These are phyloP conservation scores for Claviceps cyperi DNA, from an alignment of 2,329 filamentous ascomycete genomes.

Conservation along the genomic window DNA sequence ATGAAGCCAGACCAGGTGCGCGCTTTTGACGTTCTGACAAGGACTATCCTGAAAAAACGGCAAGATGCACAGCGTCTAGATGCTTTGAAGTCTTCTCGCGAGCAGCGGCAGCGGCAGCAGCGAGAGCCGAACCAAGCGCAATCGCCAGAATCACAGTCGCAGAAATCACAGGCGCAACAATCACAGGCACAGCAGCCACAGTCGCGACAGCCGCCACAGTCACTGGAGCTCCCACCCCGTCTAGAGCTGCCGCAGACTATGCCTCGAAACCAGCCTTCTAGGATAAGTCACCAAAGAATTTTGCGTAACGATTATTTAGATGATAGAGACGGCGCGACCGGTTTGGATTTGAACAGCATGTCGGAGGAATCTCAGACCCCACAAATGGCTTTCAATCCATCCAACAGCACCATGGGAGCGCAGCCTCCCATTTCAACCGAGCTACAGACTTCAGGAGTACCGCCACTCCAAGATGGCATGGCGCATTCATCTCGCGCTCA, in stretches of 20 bases:
- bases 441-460: too few relatives aligned
- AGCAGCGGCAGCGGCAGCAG: neutral
- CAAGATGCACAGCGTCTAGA: constrained; percentile 50
- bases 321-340: constrained; percentile 10
- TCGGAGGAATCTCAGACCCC: constrained; percentile 9
- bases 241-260: neutral
- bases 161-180: neutral
- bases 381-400: too few relatives aligned
- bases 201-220: neutral
- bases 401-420: too few relatives aligned
- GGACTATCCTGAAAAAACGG: constrained; percentile 65
- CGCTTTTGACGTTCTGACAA: constrained; percentile 55
- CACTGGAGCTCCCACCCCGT: constrained; percentile 1
- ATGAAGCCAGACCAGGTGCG: constrained; percentile 38
- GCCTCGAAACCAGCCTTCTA: neutral
- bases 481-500: too few relatives aligned
- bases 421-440: too few relatives aligned
- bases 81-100: constrained; percentile 20
- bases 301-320: constrained; percentile 8
- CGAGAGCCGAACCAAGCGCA: neutral
- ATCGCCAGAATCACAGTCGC: neutral
- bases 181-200: too few relatives aligned
- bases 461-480: too few relatives aligned
- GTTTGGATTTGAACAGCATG: constrained; percentile 12
- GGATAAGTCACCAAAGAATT: constrained; percentile 9